Evolutionary conservation across 352 stramenopile genomes (phyloP).

Genomic region (Aphanomyces cochlioides): DNA sequence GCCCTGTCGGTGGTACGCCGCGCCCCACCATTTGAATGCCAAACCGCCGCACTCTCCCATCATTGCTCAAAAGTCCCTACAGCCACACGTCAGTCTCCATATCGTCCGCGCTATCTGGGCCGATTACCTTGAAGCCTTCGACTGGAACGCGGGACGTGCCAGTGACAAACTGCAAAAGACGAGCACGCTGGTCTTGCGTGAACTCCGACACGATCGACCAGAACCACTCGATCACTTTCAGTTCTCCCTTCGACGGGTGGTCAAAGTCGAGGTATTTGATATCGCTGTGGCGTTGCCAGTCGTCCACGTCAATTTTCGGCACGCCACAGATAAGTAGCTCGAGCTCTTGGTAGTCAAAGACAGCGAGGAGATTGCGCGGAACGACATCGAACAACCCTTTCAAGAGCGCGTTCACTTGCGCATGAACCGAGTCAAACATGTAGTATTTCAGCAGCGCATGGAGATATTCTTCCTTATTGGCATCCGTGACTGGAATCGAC

Average conservation of each 20-base stretch:
- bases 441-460: conserved; percentile 91
- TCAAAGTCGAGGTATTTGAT: conserved; percentile 74
- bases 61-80: conserved; percentile 60
- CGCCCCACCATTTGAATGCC: conserved; percentile 93
- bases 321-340: conserved; percentile 92
- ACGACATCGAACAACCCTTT: conserved; percentile 91
- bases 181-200: conserved; percentile 78
- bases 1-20: conserved; percentile 54
- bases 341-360: conserved; percentile 94
- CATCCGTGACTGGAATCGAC: conserved; percentile 89
- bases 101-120: conserved; percentile 44
- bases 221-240: conserved; percentile 86
- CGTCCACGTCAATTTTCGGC: conserved; percentile 85
- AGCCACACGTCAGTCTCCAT: background rate
- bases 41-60: conserved; percentile 90
- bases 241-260: conserved; percentile 47
- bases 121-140: conserved; percentile 94
- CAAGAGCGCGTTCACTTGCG: conserved; percentile 89
- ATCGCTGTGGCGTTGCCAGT: conserved; percentile 85
- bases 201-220: conserved; percentile 79
- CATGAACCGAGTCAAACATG: conserved; percentile 87
- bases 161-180: conserved; percentile 89
- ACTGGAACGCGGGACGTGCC: conserved; percentile 88
- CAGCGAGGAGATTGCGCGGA: conserved; percentile 73
- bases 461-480: conserved; percentile 96